A percentile compares a stretch with the other conserved stretches of the same genome.
phyloP scores from a whole-genome alignment of 768 basidiomycete genomes.

The Boletus vermiculosoides region DNA sequence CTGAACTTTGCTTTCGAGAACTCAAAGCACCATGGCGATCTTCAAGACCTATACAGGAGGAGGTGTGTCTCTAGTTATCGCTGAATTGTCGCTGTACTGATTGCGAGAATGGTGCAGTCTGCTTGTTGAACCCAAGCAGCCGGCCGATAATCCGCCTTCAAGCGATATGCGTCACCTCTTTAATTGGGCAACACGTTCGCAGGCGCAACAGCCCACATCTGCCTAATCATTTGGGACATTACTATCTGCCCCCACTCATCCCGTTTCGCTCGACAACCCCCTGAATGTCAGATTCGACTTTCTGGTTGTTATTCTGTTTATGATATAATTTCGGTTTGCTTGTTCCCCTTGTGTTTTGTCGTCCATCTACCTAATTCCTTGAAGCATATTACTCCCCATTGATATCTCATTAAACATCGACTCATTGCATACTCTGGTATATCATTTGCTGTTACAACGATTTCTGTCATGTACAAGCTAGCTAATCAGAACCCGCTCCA shows the following conservation, averaged over 20 bases:
- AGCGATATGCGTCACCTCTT: slow-evolving; percentile 79
- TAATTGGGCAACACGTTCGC: slow-evolving; percentile 70
- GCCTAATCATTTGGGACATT: slow-evolving; percentile 27
- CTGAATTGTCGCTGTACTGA: neutral
- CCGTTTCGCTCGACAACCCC: neutral
- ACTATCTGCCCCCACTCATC: slow-evolving; percentile 16
- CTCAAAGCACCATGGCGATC: slow-evolving; percentile 73
- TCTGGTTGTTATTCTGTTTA: slow-evolving; percentile 27
- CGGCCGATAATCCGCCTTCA: slow-evolving; percentile 62
- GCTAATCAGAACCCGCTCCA: slow-evolving; percentile 11
- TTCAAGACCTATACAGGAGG: slow-evolving; percentile 82
- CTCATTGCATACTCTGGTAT: slow-evolving; percentile 28
- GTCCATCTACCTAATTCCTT: slow-evolving; percentile 28
- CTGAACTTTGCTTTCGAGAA: slow-evolving; percentile 72
- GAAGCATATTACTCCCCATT: slow-evolving; percentile 20
- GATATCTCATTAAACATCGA: slow-evolving; percentile 28
- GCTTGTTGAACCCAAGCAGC: slow-evolving; percentile 79
- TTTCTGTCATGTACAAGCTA: slow-evolving; percentile 31
- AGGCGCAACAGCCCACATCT: slow-evolving; percentile 38
- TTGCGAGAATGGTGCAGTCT: slow-evolving; percentile 39
- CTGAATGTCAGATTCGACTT: slow-evolving; percentile 15
- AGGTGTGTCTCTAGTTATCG: slow-evolving; percentile 48
- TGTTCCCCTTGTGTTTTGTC: slow-evolving; percentile 17
- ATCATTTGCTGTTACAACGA: slow-evolving; percentile 30
- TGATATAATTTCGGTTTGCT: slow-evolving; percentile 28